Evolutionary conservation across 2,329 filamentous ascomycete species (phyloP), one percentile per base, ranked within the genome.

Genomic region (Fusarium globosum): DNA sequence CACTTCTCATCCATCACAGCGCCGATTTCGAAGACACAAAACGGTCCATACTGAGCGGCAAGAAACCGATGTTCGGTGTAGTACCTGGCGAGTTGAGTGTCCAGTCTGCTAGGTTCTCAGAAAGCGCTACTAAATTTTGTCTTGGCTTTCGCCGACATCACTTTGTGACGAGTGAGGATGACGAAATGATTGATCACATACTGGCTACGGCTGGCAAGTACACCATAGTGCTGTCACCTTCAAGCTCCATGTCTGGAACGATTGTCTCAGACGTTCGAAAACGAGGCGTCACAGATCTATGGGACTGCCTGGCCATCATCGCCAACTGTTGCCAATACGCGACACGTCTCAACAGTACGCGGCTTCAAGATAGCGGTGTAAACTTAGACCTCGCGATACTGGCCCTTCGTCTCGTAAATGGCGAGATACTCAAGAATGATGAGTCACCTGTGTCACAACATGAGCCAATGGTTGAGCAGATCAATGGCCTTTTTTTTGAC

Each of bases 301-400:
- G 75, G 76, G 80, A 81, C 38, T 74, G 72, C 2, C 45, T 82
- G 2, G 72, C 79, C 2, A 80, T 82, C 14, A 60, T 79, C 18
- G 80, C 79, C 18, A 82, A 82, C 36, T 82, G 79, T 55, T 82
- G 80, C 23, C 71, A 79, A n/a, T 82, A 82, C 38, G 60, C 72
- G 3, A 65, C 74, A 1, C 68, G 79, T 7, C 58, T 82, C 7
- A 63, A 81, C 35, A 59, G 16, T 7, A 35, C 45, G 28, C 39
- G 51, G 4, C 71, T 82, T 1, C 67, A 65, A 3, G 5, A 33
- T 2, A 59, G 60, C 4, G 35, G 45, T 6, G 53, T 57, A 3
- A 79, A 77, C 26, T 62, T 79, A 13, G 78, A 74, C 16, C 55
- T 82, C 1, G 78, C 80, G 1, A 65, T 81, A 33, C 48, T 82